These are phyloP conservation scores for Chaetomidium leptoderma DNA, from an alignment of 495 filamentous ascomycete species.

Conservation along the genomic window DNA sequence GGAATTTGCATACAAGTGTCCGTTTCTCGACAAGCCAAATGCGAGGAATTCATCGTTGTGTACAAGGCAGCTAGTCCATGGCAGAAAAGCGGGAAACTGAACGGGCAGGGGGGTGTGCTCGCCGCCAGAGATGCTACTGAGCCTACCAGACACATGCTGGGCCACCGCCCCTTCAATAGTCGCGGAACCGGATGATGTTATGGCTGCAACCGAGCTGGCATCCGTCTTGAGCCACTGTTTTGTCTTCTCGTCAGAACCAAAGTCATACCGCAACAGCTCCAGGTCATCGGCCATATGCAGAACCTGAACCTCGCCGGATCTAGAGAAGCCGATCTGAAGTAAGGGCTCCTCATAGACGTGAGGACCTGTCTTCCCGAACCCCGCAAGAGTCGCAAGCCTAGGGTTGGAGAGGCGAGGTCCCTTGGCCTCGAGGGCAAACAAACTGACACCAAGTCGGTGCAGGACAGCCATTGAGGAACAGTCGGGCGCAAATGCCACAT, in stretches of 20 bases:
- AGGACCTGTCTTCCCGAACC: slow-evolving; percentile 16
- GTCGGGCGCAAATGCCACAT: slow-evolving; percentile 67
- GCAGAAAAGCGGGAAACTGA: slow-evolving; percentile 45
- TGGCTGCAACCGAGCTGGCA: slow-evolving; percentile 14
- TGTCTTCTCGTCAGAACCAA: slow-evolving; percentile 12
- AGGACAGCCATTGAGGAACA: slow-evolving; percentile 68
- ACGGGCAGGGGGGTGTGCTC: slow-evolving; percentile 9
- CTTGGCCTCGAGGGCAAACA: slow-evolving; percentile 62
- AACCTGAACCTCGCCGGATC: slow-evolving; percentile 20
- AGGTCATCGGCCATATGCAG: slow-evolving; percentile 23
- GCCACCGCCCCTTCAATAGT: slow-evolving; percentile 21
- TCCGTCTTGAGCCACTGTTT: slow-evolving; percentile 16
- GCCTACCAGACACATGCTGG: slow-evolving; percentile 38
- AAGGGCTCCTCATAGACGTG: slow-evolving; percentile 19
- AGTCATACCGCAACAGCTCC: slow-evolving; percentile 19
- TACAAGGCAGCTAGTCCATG: slow-evolving; percentile 49
- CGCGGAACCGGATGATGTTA: slow-evolving; percentile 17
- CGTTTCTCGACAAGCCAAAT: slow-evolving; percentile 66
- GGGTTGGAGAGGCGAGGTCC: slow-evolving; percentile 34
- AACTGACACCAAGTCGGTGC: slow-evolving; percentile 55
- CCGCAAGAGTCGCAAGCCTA: slow-evolving; percentile 24
- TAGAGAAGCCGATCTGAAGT: slow-evolving; percentile 30
- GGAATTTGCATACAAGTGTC: slow-evolving; percentile 73
- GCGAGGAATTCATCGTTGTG: slow-evolving; percentile 40
- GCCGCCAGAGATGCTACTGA: slow-evolving; percentile 23